Base-by-base conservation (phyloP, 2,329 filamentous ascomycete genomes). In the Alternaria incomplexa region DNA sequence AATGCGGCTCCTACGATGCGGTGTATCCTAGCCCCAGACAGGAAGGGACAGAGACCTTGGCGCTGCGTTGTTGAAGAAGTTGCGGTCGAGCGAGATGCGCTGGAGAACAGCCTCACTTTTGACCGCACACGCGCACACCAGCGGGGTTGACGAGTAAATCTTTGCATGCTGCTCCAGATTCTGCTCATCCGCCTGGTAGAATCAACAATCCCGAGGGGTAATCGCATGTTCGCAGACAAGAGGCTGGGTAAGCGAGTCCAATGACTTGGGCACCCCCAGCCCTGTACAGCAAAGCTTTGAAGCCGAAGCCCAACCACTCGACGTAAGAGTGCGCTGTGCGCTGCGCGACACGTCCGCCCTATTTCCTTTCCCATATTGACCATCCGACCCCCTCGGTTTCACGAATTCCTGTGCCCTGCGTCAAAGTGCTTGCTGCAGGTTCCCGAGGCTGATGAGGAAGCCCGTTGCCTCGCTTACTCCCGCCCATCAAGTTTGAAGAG, bases 291-390 rank as follows among this genome's bases (percentile, higher is more conserved):
- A 65, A 63, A 67, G 62, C 57, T 62, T 54, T 52, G 63, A 64
- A 61, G 61, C 58, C 67, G 64, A 67, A 61, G 71, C 71, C 70
- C 71, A 73, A 73, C 70, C 68, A 69, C 70, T 64, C 67, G 40
- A 64, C 58, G 62, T 70, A 72, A 72, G 63, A 65, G 61, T 56
- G 67, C 66, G 63, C 53, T 50, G 62, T 68, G 66, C 70, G 70
- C 66, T 58, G 46, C 59, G 62, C 58, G 61, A 64, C 64, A 59
- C 61, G 61, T 66, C 58, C 55, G 43, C 58, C 44, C 58, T 28
- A 26, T 50, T 53, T 59, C 56, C 51, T 47, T 63, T 62, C 53
- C 44, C 52, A 47, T 56, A 54, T 67, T 53, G 59, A 50, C 48
- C 58, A 36, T 45, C 54, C 53, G 45, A 52, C 30, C 32, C 28